Conservation (phyloP, 2,329 filamentous ascomycete species). For the Aurifilum marmelostoma region DNA sequence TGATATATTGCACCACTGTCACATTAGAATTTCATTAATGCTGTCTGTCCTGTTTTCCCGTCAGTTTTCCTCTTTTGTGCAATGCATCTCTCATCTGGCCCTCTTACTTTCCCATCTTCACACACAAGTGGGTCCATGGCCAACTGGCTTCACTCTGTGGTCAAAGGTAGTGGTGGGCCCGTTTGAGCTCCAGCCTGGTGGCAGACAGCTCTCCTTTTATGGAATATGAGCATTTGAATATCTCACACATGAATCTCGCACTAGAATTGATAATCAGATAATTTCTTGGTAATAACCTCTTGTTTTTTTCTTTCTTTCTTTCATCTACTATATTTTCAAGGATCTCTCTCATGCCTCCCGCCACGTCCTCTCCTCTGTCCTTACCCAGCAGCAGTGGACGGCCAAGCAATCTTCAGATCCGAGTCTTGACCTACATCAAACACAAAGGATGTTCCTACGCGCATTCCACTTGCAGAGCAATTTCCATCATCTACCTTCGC, state of each 20-base stretch:
- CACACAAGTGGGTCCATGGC: slow-evolving; percentile 8
- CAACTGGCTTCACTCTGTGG: slow-evolving; percentile 3
- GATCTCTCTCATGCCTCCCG: neutral
- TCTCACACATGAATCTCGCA: neutral
- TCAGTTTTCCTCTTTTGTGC: no score
- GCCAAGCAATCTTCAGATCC: neutral
- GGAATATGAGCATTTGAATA: neutral
- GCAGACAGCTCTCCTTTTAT: neutral
- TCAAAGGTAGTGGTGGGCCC: slow-evolving; percentile 4
- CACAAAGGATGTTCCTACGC: neutral
- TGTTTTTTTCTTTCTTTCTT: no score
- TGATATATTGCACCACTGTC: neutral
- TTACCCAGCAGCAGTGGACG: neutral
- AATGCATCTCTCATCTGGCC: neutral
- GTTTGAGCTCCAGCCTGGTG: neutral
- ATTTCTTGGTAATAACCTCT: neutral
- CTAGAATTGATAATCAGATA: neutral
- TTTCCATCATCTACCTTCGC: neutral
- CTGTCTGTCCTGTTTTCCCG: neutral
- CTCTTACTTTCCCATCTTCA: neutral
- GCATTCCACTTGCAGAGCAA: no score
- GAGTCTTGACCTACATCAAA: neutral
- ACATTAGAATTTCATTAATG: neutral
- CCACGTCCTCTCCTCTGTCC: neutral
- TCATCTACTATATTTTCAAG: neutral